Base-by-base conservation (phyloP, 805 yeast genomes). In the Kurtzmaniella cleridarum region DNA sequence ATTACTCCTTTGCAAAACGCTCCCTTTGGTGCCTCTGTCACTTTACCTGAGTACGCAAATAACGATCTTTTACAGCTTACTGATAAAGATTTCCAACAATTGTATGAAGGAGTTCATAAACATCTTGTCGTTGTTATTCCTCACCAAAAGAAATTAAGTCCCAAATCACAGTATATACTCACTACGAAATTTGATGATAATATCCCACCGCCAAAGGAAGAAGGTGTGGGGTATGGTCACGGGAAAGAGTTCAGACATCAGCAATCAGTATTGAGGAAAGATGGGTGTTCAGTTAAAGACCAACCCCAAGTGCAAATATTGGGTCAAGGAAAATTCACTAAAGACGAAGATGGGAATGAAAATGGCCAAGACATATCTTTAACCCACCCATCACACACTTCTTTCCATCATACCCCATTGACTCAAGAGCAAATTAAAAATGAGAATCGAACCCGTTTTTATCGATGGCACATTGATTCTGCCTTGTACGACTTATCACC, bases 401-500 rank as follows among this genome's bases (percentile, higher is more conserved):
- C 81, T 1, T 88, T 88, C 75, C 96, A 88, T 64, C 80, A 81
- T 48, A 63, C 71, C 11, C 71, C 79, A 1, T 70, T 88, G 45
- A 66, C 80, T 13, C 73, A 75, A n/a, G 80, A 79, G 33, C 78
- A 87, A 47, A 75, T 82, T 45, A 75, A 69, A 65, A 37, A 55
- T 1, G 68, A 75, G 17, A 76, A 80, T 37, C 75, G 76, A 59
- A 88, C 96, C 2, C 73, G 95, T 51, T 88, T 81, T 59, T 88
- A 87, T 74, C 76, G 96, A 64, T 88, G 96, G 96, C 96, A 88
- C 63, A 86, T 88, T 47, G 96, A 88, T 61, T 81, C 93, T 28
- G 96, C 96, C 3, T 71, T 88, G 30, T 88, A 88, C 53, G 95
- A 78, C 28, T 72, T 87, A 49, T 78, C 90, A 12, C 95, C 96